Evolutionary conservation across 2,329 filamentous ascomycete genomes (phyloP).

Genomic region (Lachnum nothofagi): DNA sequence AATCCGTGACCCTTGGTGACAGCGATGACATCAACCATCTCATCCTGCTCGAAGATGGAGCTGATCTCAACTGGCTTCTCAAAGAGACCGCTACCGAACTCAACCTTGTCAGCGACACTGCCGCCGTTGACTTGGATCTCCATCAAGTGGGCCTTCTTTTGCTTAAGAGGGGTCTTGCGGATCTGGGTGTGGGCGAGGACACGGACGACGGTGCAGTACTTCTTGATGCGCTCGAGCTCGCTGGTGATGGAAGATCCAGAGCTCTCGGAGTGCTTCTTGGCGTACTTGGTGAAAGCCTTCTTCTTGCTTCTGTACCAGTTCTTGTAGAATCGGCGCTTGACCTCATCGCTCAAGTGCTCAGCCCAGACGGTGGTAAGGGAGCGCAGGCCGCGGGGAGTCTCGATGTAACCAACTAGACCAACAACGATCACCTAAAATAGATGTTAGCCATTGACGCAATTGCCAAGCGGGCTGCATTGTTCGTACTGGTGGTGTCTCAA

Average conservation of each 20-base stretch:
- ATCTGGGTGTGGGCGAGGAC: conserved; percentile 99
- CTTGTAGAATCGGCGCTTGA: conserved; percentile 99
- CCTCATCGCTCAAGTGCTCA: conserved; percentile 96
- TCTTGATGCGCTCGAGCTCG: conserved; percentile 99
- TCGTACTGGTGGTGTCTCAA: conserved; percentile 94
- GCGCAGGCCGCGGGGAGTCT: conserved; percentile 98
- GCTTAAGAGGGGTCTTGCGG: conserved; percentile 98
- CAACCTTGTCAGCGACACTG: conserved; percentile 91
- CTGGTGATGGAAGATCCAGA: conserved; percentile 85
- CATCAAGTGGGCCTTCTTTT: conserved; percentile 99
- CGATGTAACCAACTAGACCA: conserved; percentile 99
- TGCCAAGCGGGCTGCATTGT: conserved; percentile 77
- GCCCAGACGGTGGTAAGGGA: conserved; percentile 99
- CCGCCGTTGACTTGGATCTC: conserved; percentile 99
- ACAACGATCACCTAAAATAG: conserved; percentile 91
- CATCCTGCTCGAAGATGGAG: conserved; percentile 97
- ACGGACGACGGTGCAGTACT: conserved; percentile 99
- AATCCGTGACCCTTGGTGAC: conserved; percentile 99
- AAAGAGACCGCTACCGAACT: conserved; percentile 91
- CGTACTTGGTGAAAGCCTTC: conserved; percentile 99
- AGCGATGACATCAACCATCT: conserved; percentile 98
- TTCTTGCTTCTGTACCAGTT: conserved; percentile 99
- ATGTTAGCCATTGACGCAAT: conserved; percentile 67
- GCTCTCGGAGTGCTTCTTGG: conserved; percentile 98
- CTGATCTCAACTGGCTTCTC: conserved; percentile 96